phyloP scores from a whole-genome alignment of 495 filamentous ascomycete species.

The Penicillium crystallinum region DNA sequence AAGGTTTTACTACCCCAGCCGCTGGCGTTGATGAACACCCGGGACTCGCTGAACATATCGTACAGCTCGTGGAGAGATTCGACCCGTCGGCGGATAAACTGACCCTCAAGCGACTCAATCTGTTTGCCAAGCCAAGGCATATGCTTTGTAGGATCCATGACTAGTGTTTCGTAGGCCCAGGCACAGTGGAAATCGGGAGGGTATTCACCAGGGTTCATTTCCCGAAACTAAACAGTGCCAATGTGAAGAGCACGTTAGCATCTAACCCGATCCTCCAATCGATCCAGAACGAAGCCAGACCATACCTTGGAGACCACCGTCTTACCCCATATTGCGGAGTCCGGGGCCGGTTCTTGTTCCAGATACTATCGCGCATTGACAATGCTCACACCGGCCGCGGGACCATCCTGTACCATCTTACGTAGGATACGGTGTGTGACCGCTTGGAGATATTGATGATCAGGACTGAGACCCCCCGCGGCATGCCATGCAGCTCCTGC shows the following conservation, averaged over 20 bases:
- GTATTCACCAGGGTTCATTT: conserved; percentile 30
- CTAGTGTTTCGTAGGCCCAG: conserved; percentile 39
- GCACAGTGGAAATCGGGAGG: conserved; percentile 33
- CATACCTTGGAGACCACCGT: conserved; percentile 37
- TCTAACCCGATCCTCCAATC: neutral
- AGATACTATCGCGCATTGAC: conserved; percentile 37
- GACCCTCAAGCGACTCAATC: conserved; percentile 30
- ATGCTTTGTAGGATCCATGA: conserved; percentile 39
- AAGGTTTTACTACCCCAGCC: conserved; percentile 35
- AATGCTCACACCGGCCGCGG: conserved; percentile 34
- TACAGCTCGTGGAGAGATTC: conserved; percentile 36
- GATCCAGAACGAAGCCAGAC: neutral
- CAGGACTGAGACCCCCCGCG: conserved; percentile 34
- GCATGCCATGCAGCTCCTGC: conserved; percentile 45
- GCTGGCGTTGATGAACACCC: conserved; percentile 42
- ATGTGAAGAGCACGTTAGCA: neutral
- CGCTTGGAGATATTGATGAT: conserved; percentile 38
- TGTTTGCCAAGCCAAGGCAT: conserved; percentile 36
- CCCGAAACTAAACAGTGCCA: conserved; percentile 27
- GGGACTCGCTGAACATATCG: conserved; percentile 34
- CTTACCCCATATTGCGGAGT: conserved; percentile 38
- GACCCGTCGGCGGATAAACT: conserved; percentile 36
- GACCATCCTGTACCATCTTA: conserved; percentile 34
- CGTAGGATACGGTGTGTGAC: conserved; percentile 35
- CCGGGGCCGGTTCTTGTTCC: conserved; percentile 29